Percentiles rank a stretch among this genome's conserved stretches.
phyloP scores from a whole-genome alignment of 1,284 basidiomycete species.

The Naganishia cerealis region DNA sequence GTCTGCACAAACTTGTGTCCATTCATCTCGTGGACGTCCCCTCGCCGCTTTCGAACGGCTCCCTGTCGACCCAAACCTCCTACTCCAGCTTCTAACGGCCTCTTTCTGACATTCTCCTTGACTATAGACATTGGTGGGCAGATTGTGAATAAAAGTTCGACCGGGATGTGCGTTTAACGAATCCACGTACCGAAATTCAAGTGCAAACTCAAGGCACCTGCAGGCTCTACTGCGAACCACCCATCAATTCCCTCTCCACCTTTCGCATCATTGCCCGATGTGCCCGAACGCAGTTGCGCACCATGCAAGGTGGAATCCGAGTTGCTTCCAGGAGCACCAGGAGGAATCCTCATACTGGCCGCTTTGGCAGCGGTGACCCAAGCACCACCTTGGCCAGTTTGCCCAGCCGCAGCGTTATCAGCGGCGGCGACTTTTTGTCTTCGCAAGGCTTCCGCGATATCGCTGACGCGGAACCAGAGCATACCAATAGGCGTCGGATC shows the following conservation, averaged over 20 bases:
- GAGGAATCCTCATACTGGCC: slow-evolving; percentile 32
- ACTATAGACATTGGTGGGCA: slow-evolving; percentile 58
- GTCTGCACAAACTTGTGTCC: slow-evolving; percentile 96
- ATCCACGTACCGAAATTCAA: slow-evolving; percentile 79
- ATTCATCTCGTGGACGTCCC: slow-evolving; percentile 98
- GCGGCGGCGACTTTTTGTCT: slow-evolving; percentile 87
- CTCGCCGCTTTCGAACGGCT: slow-evolving; percentile 95
- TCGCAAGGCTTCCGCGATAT: slow-evolving; percentile 90
- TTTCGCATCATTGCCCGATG: slow-evolving; percentile 37
- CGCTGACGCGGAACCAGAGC: slow-evolving; percentile 91
- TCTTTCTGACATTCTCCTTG: slow-evolving; percentile 86
- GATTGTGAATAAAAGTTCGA: neutral
- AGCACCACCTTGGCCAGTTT: slow-evolving; percentile 66
- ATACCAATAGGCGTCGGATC: slow-evolving; percentile 90
- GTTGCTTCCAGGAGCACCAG: slow-evolving; percentile 33
- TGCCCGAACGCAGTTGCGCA: slow-evolving; percentile 36
- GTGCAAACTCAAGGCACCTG: slow-evolving; percentile 82
- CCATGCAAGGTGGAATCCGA: slow-evolving; percentile 37
- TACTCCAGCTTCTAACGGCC: slow-evolving; percentile 77
- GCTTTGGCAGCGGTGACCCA: slow-evolving; percentile 68
- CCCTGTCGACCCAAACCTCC: slow-evolving; percentile 94
- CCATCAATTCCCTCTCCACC: slow-evolving; percentile 80
- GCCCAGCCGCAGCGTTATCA: slow-evolving; percentile 27
- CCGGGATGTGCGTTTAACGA: neutral
- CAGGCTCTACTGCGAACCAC: slow-evolving; percentile 97